Evolutionary conservation across 176 grass and related monocot genomes (phyloP).

Genomic region (Musa beccarii): DNA sequence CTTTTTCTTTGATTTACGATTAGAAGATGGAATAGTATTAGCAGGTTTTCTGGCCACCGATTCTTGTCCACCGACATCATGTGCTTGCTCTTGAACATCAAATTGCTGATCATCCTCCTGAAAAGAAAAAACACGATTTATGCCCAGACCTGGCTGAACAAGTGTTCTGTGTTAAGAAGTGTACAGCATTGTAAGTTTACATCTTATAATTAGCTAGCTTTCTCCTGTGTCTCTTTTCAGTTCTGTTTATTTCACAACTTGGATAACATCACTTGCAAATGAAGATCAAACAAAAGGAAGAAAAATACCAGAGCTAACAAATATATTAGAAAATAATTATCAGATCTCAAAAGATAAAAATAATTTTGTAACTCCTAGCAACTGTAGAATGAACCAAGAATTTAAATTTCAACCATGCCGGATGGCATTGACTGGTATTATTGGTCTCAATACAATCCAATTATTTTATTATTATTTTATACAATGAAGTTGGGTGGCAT

Average conservation of each 20-base stretch:
- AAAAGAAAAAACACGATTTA: neutral
- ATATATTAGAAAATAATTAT: neutral
- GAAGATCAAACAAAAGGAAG: neutral
- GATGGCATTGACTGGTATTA: too few species aligned
- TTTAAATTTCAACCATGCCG: too few species aligned
- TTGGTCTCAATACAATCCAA: too few species aligned
- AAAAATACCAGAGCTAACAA: neutral
- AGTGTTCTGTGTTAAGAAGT: neutral
- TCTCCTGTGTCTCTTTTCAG: too few species aligned
- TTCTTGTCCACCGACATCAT: conserved; percentile 31
- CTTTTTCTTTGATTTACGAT: conserved; percentile 92
- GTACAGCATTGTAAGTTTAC: neutral
- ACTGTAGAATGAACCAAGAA: too few species aligned
- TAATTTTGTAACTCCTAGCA: too few species aligned
- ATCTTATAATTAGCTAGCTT: neutral
- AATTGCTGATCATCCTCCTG: conserved; percentile 67
- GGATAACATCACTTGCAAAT: neutral
- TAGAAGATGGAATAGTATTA: conserved; percentile 31
- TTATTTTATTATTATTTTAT: too few species aligned
- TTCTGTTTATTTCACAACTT: too few species aligned
- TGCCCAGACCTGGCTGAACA: neutral
- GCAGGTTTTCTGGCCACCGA: conserved; percentile 26
- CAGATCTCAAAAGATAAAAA: neutral
- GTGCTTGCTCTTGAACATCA: conserved; percentile 21
- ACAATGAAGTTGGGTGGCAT: too few species aligned